Evolutionary conservation across 1,284 basidiomycete genomes (phyloP).

Genomic region (Ustilago crameri): DNA sequence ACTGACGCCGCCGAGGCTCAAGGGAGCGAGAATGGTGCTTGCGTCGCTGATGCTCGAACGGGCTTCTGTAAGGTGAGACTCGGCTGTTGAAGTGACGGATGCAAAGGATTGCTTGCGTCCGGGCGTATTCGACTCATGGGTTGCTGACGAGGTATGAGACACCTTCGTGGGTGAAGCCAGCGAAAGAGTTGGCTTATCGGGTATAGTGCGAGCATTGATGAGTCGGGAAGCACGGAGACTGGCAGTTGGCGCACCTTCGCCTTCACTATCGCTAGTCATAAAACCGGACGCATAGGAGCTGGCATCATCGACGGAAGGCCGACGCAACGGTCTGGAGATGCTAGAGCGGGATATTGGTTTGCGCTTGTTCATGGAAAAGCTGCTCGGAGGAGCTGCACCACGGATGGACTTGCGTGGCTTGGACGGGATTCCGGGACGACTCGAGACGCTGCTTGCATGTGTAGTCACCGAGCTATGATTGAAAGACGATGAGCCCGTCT

Average conservation of each 20-base stretch:
- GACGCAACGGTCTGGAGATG: slow-evolving; percentile 43
- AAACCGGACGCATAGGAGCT: slow-evolving; percentile 33
- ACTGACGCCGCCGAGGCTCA: slow-evolving; percentile 48
- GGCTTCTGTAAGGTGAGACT: slow-evolving; percentile 21
- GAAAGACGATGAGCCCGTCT: slow-evolving; percentile 1
- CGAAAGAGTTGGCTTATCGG: background rate
- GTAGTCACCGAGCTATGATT: background rate
- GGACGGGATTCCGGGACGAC: slow-evolving; percentile 2
- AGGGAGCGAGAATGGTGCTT: slow-evolving; percentile 50
- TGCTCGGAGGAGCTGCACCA: slow-evolving; percentile 44
- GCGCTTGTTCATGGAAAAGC: slow-evolving; percentile 45
- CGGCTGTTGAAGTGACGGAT: slow-evolving; percentile 23
- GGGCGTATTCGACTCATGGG: background rate
- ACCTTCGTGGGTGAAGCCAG: slow-evolving; percentile 17
- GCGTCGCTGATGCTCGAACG: slow-evolving; percentile 36
- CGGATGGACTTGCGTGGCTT: slow-evolving; percentile 36
- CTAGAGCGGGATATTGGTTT: slow-evolving; percentile 39
- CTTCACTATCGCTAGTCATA: slow-evolving; percentile 56
- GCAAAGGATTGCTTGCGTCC: slow-evolving; percentile 36
- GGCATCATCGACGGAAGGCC: slow-evolving; percentile 23
- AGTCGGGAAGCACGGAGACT: slow-evolving; percentile 24
- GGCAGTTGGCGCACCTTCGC: slow-evolving; percentile 22
- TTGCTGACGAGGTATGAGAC: slow-evolving; percentile 21
- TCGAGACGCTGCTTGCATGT: background rate
- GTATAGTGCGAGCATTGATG: slow-evolving; percentile 13